phyloP scores from a whole-genome alignment of 768 basidiomycete genomes.

The Sporobolomyces pararoseus region DNA sequence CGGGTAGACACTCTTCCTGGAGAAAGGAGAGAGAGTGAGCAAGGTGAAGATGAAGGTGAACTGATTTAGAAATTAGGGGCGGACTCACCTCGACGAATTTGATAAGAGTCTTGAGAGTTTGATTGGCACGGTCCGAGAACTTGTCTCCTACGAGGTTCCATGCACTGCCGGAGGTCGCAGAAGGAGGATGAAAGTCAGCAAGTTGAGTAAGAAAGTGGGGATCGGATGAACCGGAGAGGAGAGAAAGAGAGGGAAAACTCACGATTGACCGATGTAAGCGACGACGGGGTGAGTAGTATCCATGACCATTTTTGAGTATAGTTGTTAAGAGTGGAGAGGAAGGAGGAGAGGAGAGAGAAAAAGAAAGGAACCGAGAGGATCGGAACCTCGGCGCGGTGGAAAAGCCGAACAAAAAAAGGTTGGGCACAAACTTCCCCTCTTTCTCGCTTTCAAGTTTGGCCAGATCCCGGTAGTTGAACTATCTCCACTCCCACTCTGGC shows the following conservation, averaged over 20 bases:
- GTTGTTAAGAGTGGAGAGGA: background rate
- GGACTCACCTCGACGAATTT: conserved; percentile 58
- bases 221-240: background rate
- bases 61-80: background rate
- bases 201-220: background rate
- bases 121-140: conserved; percentile 84
- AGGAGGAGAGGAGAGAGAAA: background rate
- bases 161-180: conserved; percentile 28
- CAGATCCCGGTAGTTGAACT: no score
- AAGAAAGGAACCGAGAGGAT: background rate
- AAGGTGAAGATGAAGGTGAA: background rate
- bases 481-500: no score
- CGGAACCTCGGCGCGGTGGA: no score
- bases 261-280: conserved; percentile 36
- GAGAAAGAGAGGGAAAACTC: background rate
- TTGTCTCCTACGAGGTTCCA: conserved; percentile 67
- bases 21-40: conserved; percentile 1
- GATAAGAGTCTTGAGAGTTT: conserved; percentile 76
- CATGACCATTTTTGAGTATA: background rate
- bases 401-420: no score
- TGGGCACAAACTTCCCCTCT: no score
- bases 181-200: background rate
- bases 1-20: conserved; percentile 84
- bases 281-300: conserved; percentile 35
- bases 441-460: no score